phyloP scores from a whole-genome alignment of 129 eudicot genomes.

The Solidago caesia region DNA sequence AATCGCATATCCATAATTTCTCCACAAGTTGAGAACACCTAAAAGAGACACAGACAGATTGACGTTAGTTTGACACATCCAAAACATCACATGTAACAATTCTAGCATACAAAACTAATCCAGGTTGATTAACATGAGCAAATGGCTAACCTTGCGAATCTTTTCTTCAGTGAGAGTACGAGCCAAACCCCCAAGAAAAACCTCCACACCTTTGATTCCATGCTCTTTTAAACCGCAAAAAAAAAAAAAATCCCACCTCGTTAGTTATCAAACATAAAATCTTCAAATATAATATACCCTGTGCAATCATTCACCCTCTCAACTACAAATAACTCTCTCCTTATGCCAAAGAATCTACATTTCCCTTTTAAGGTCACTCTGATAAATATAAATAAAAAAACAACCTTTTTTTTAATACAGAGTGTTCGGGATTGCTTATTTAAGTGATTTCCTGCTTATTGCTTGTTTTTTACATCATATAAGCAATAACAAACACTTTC shows the following conservation, averaged over 20 bases:
- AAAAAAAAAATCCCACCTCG: constrained; percentile 1
- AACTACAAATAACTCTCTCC: neutral
- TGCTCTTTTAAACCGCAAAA: constrained; percentile 30
- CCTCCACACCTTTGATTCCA: constrained; percentile 67
- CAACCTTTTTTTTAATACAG: too few species aligned
- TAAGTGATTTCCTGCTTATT: too few species aligned
- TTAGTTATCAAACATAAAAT: neutral
- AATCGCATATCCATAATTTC: constrained; percentile 70
- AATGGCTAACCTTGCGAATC: constrained; percentile 54
- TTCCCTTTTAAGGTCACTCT: constrained; percentile 4
- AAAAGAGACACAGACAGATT: constrained; percentile 17
- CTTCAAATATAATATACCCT: neutral
- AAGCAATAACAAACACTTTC: too few species aligned
- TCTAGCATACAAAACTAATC: neutral
- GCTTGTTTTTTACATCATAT: too few species aligned
- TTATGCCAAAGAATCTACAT: constrained; percentile 14
- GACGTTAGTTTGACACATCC: neutral
- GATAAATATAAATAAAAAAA: neutral
- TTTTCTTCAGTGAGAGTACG: constrained; percentile 55
- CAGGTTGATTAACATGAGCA: neutral
- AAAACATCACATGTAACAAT: neutral
- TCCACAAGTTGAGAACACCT: constrained; percentile 79
- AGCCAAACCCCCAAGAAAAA: constrained; percentile 87
- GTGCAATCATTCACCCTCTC: neutral
- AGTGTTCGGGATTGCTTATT: too few species aligned